Evolutionary conservation across 2,329 filamentous ascomycete genomes (phyloP).

Genomic region (Pezicula carpinea): DNA sequence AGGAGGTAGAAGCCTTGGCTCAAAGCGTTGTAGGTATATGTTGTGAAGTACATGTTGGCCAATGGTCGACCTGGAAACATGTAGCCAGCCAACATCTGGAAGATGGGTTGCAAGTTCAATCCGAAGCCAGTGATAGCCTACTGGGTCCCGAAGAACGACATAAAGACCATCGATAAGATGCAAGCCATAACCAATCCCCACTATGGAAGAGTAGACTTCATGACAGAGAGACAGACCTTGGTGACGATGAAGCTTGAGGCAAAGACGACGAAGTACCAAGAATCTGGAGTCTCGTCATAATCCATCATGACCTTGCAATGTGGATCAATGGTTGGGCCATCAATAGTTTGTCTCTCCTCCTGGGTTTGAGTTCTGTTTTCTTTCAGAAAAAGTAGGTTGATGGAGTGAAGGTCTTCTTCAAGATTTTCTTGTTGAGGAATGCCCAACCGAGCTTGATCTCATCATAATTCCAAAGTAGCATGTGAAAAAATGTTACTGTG

Average conservation of each 20-base stretch:
- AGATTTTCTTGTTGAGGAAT: conserved; percentile 1
- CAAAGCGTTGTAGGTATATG: conserved; percentile 35
- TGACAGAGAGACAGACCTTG: conserved; percentile 45
- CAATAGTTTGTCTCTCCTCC: conserved; percentile 10
- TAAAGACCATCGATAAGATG: conserved; percentile 20
- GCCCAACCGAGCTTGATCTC: conserved; percentile 33
- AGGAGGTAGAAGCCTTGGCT: conserved; percentile 40
- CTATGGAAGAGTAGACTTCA: conserved; percentile 52
- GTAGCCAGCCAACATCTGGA: conserved; percentile 43
- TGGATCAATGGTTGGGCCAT: conserved; percentile 29
- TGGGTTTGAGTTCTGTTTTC: conserved; percentile 5
- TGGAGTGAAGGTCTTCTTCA: conserved; percentile 2
- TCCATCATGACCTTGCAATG: conserved; percentile 39
- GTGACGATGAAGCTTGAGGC: conserved; percentile 40
- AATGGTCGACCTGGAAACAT: conserved; percentile 23
- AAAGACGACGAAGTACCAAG: conserved; percentile 50
- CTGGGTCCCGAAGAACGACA: conserved; percentile 29
- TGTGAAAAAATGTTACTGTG: conserved; percentile 38
- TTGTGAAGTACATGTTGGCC: conserved; percentile 31
- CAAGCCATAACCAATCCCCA: conserved; percentile 26
- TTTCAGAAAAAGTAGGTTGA: conserved; percentile 12
- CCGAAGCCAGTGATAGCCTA: conserved; percentile 42
- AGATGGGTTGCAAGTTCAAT: conserved; percentile 41
- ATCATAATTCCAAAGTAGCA: conserved; percentile 31
- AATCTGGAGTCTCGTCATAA: conserved; percentile 50